These are phyloP conservation scores for Geotrichum aggregatum DNA, from an alignment of 1,139 yeast genomes.

Conservation along the genomic window DNA sequence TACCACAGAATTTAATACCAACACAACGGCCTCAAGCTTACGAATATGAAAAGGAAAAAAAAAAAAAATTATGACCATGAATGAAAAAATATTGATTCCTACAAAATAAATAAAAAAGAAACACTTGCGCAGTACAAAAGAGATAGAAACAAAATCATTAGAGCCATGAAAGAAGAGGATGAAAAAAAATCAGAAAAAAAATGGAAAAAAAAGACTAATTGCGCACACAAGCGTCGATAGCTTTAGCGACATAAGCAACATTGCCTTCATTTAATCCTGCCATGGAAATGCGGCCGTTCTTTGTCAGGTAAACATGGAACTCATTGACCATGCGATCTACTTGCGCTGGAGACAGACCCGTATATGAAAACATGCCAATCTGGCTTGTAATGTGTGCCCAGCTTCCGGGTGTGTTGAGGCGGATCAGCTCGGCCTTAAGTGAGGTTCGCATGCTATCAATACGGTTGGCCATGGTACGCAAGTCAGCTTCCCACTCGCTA, in stretches of 20 bases:
- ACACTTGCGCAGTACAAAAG: too few species aligned
- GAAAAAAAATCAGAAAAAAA: not conserved
- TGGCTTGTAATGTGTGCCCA: slow-evolving; percentile 89
- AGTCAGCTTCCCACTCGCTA: slow-evolving; percentile 73
- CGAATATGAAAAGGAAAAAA: too few species aligned
- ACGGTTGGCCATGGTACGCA: slow-evolving; percentile 70
- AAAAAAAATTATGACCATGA: too few species aligned
- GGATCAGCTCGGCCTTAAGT: slow-evolving; percentile 49
- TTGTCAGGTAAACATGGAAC: slow-evolving; percentile 76
- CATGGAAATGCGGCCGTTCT: slow-evolving; percentile 87
- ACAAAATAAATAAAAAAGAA: too few species aligned
- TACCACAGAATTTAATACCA: too few species aligned
- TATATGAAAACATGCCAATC: slow-evolving; percentile 95
- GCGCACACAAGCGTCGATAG: slow-evolving; percentile 55
- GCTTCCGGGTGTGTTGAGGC: slow-evolving; percentile 54
- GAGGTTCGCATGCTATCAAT: slow-evolving; percentile 63
- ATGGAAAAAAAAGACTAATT: not conserved
- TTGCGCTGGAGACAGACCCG: slow-evolving; percentile 71
- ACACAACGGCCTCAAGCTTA: too few species aligned
- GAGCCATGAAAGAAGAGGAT: not conserved
- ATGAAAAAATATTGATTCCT: too few species aligned
- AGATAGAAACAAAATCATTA: not conserved
- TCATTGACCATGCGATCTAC: slow-evolving; percentile 65
- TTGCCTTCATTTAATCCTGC: slow-evolving; percentile 81
- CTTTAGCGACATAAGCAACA: slow-evolving; percentile 75